These are phyloP conservation scores for Camptophora hylomeconis DNA, from an alignment of 2,329 filamentous ascomycete genomes.

Conservation along the genomic window DNA sequence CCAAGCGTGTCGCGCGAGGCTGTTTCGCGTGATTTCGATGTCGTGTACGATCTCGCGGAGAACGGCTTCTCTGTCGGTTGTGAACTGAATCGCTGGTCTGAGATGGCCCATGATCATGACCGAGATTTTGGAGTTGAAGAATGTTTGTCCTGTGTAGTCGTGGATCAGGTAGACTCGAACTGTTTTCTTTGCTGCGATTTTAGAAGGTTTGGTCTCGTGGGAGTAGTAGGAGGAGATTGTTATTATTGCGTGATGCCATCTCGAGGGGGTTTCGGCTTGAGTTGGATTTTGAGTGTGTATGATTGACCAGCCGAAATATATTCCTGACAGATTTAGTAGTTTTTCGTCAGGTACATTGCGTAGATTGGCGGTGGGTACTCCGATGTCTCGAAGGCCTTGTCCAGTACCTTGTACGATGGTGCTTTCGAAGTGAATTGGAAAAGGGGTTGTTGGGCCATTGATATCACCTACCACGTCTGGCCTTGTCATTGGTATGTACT, in stretches of 20 bases:
- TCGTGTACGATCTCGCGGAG: slow-evolving; percentile 27
- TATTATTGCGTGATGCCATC: slow-evolving; percentile 50
- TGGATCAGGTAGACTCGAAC: slow-evolving; percentile 43
- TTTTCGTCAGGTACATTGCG: slow-evolving; percentile 39
- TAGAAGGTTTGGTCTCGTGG: slow-evolving; percentile 28
- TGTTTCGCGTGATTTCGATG: slow-evolving; percentile 22
- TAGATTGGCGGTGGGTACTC: slow-evolving; percentile 44
- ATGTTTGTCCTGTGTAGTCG: slow-evolving; percentile 32
- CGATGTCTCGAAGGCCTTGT: slow-evolving; percentile 26
- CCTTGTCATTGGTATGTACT: slow-evolving; percentile 11
- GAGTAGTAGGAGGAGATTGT: slow-evolving; percentile 42
- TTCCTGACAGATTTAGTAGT: slow-evolving; percentile 41
- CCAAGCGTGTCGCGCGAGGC: slow-evolving; percentile 29
- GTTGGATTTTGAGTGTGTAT: slow-evolving; percentile 24
- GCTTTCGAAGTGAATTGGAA: slow-evolving; percentile 40
- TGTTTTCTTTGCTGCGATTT: slow-evolving; percentile 37
- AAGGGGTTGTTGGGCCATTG: slow-evolving; percentile 39
- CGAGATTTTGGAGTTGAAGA: slow-evolving; percentile 35
- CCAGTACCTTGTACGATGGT: slow-evolving; percentile 35
- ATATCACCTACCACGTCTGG: slow-evolving; percentile 35
- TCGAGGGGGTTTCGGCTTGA: slow-evolving; percentile 20
- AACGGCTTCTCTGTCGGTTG: slow-evolving; percentile 23
- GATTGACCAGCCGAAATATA: slow-evolving; percentile 53
- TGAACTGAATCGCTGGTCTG: slow-evolving; percentile 25
- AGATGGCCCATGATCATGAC: slow-evolving; percentile 50